Evolutionary conservation across 140 eudicot species (phyloP).

Genomic region (Stevia rebaudiana): DNA sequence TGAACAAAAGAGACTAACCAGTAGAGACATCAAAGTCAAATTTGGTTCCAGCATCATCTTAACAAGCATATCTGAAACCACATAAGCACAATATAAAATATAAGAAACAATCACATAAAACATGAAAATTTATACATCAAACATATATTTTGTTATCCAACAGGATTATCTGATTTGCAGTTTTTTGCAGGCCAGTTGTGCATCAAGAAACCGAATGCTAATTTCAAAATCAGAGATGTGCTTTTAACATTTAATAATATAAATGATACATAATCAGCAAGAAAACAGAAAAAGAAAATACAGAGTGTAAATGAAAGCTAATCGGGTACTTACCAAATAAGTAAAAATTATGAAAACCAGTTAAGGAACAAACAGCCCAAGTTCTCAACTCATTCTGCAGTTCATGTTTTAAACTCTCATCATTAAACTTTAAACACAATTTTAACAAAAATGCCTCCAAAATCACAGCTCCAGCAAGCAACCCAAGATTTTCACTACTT

Average conservation of each 20-base stretch:
- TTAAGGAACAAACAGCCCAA: conserved; percentile 69
- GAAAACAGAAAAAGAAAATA: not conserved
- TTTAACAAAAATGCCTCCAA: conserved; percentile 54
- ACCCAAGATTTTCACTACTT: conserved; percentile 31
- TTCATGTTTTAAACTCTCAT: conserved; percentile 35
- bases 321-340: conserved; percentile 42
- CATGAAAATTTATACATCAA: not conserved
- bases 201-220: not conserved
- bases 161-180: not conserved
- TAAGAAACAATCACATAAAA: not conserved
- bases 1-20: conserved; percentile 42
- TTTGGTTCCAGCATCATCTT: conserved; percentile 53
- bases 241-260: not conserved
- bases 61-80: conserved; percentile 52
- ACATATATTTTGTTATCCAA: not conserved
- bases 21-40: conserved; percentile 41
- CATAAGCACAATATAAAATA: conserved; percentile 4
- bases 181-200: not conserved
- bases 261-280: not conserved
- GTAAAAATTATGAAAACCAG: conserved; percentile 39
- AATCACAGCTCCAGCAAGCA: conserved; percentile 58
- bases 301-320: not conserved
- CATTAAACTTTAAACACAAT: conserved; percentile 39
- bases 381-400: conserved; percentile 46
- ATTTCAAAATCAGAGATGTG: not conserved